Conservation (phyloP, 257 asterid species). For the Lycium ferocissimum region DNA sequence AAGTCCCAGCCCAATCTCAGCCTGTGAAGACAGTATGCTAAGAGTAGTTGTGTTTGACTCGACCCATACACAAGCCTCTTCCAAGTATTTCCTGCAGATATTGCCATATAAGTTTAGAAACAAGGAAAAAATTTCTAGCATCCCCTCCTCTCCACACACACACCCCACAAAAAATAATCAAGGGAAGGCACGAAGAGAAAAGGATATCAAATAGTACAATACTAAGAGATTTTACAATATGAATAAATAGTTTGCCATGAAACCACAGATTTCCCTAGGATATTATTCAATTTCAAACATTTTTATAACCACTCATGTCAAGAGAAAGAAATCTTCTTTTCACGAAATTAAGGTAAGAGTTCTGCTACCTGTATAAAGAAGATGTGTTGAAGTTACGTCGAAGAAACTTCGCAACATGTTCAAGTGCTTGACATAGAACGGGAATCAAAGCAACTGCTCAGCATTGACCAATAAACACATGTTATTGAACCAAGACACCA, state of each 20-base stretch:
- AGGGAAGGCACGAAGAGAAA: background rate
- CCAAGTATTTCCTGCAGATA: conserved; percentile 87
- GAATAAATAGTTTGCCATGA: background rate
- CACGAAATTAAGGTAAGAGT: background rate
- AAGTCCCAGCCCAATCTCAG: conserved; percentile 57
- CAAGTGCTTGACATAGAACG: conserved; percentile 73
- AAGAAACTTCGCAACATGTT: conserved; percentile 84
- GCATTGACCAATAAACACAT: conserved; percentile 28
- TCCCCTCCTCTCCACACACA: background rate
- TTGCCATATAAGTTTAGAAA: conserved; percentile 34
- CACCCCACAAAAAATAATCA: background rate
- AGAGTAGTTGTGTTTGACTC: conserved; percentile 88
- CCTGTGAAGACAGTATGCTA: conserved; percentile 79
- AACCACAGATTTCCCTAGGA: background rate
- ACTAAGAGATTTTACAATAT: background rate
- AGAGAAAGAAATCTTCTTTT: background rate
- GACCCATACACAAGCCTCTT: conserved; percentile 91
- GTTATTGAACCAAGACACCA: background rate
- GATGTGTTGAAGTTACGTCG: conserved; percentile 85
- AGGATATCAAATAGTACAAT: background rate
- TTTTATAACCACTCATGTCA: conserved; percentile 1
- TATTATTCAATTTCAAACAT: conserved; percentile 16
- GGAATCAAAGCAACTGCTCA: conserved; percentile 89
- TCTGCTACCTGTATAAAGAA: conserved; percentile 71
- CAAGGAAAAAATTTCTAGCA: background rate